A percentile compares a stretch with the other conserved stretches of the same genome.
Evolutionary conservation across 441 rosid genomes (phyloP).

Genomic region (Aquilaria agallochum): DNA sequence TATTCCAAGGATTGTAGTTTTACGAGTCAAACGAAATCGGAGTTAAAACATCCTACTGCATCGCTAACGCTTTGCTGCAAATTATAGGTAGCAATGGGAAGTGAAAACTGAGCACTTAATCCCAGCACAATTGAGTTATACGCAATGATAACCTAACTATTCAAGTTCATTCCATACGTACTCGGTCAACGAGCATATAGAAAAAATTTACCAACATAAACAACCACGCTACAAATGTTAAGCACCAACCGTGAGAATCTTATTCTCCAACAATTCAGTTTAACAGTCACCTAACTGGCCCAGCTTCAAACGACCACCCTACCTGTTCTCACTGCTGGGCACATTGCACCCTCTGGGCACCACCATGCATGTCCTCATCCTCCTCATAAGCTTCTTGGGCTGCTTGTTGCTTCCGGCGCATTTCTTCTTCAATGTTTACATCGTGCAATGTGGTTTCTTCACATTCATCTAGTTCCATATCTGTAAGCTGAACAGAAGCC

Average conservation of each 20-base stretch:
- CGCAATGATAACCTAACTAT: too few relatives aligned
- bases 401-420: conserved; percentile 68
- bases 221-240: conserved; percentile 1
- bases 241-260: conserved; percentile 12
- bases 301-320: background rate
- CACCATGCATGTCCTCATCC: conserved; percentile 73
- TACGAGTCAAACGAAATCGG: too few relatives aligned
- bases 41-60: too few relatives aligned
- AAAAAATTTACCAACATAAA: background rate
- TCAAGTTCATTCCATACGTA: background rate
- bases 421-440: conserved; percentile 89
- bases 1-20: too few relatives aligned
- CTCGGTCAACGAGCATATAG: background rate
- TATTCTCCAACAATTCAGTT: conserved; percentile 15
- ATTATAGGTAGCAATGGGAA: too few relatives aligned
- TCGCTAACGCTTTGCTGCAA: too few relatives aligned
- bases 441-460: conserved; percentile 88
- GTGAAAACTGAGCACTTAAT: too few relatives aligned
- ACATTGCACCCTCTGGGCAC: conserved; percentile 90
- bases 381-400: conserved; percentile 88
- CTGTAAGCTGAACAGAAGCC: conserved; percentile 49
- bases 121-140: too few relatives aligned
- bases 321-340: conserved; percentile 60
- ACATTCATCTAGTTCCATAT: conserved; percentile 94
- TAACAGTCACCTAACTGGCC: background rate